Base-by-base conservation (phyloP, 208 protist genomes). In the Crithidia sp. region DNA sequence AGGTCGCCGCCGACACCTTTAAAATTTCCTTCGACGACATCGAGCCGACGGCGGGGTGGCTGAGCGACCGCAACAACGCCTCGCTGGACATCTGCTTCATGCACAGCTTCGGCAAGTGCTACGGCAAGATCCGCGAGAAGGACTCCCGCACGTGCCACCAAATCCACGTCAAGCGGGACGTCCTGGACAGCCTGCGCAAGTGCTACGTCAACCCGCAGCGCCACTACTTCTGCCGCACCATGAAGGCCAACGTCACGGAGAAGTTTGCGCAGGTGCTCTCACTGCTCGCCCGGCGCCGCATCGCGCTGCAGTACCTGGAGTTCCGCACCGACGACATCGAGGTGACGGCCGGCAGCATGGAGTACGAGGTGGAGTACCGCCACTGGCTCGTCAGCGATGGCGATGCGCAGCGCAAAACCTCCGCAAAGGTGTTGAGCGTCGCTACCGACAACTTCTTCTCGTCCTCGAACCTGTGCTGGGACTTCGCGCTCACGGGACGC, bases 81-180 rank as follows among this genome's bases (percentile, higher is more conserved):
- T 76, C 74, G 43, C 69, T 89, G 10, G 81, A 86, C 49, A 89
- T 89, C 43, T 89, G 84, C 69, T 89, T 89, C 64, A 89, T 89
- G 84, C 84, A 89, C 77, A 89, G 84, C 69, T 89, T 89, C 44
- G 81, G 81, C 28, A 89, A 89, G 50, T 89, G 84, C 56, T 79
- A 76, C 52, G 84, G 84, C 49, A 85, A 84, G 56, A 68, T 75
- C n/a, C 74, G 67, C 57, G 74, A 85, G 47, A 83, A 80, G 43
- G 74, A 89, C 59, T 72, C 84, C 4, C 45, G 74, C 12, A 89
- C 84, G 12, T 89, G 84, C 65, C 84, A 89, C 56, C 84, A 89
- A 53, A 84, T 89, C 41, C 84, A 89, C 60, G 68, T 89, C 12
- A 83, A 81, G 58, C 77, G 70, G 8, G 63, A 71, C 36, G 71